phyloP scores from a whole-genome alignment of 2,329 filamentous ascomycete genomes.

The Dactylellina leptospora region DNA sequence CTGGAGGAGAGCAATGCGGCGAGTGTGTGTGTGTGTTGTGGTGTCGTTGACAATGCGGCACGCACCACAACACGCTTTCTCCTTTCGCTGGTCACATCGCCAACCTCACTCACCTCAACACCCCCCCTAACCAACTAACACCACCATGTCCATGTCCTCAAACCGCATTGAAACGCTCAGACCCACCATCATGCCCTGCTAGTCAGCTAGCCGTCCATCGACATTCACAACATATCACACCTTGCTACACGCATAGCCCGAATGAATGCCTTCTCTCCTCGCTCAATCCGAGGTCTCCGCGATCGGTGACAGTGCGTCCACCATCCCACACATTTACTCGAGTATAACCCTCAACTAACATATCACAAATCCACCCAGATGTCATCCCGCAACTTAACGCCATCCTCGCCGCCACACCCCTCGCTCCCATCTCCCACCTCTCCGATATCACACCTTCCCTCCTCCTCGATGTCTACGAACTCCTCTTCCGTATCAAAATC shows the following conservation, averaged over 20 bases:
- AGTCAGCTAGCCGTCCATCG: not conserved
- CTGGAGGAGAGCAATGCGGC: constrained; percentile 3
- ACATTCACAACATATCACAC: not conserved
- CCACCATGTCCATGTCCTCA: constrained; percentile 6
- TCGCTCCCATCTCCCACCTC: constrained; percentile 27
- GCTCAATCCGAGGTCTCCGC: constrained; percentile 31
- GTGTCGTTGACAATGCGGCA: constrained; percentile 8
- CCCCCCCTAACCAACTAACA: not conserved
- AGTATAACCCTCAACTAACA: constrained; percentile 14
- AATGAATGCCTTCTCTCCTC: constrained; percentile 53
- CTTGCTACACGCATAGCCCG: constrained; percentile 17
- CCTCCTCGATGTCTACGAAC: constrained; percentile 52
- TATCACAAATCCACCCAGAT: constrained; percentile 16
- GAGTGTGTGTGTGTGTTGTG: constrained; percentile 22
- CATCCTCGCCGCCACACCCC: constrained; percentile 43
- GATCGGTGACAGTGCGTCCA: constrained; percentile 41
- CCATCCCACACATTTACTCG: too few species aligned
- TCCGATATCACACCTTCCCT: constrained; percentile 50
- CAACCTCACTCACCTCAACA: constrained; percentile 9
- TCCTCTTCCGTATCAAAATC: constrained; percentile 51
- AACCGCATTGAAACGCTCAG: constrained; percentile 1
- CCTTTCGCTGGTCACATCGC: constrained; percentile 9
- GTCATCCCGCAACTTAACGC: constrained; percentile 48
- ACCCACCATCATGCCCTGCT: constrained; percentile 1
- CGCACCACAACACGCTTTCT: constrained; percentile 13